These are phyloP conservation scores for Laguncularia racemosa DNA, from an alignment of 345 rosid species.

Conservation along the genomic window DNA sequence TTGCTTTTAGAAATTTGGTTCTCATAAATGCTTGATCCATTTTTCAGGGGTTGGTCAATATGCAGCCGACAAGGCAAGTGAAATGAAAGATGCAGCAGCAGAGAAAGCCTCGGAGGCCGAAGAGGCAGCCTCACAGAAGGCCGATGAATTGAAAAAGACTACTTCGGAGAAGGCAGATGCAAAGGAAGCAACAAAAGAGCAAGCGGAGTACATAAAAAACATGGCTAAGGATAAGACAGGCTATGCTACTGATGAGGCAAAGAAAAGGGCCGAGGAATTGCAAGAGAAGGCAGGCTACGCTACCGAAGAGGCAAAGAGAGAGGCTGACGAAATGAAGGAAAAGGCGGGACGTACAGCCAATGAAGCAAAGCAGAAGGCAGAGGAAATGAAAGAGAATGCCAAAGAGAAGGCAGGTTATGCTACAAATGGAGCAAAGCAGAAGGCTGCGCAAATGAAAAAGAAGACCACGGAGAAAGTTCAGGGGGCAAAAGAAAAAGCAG, in stretches of 20 bases:
- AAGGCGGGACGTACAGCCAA: slow-evolving; percentile 6
- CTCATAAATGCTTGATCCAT: not conserved
- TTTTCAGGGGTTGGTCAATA: slow-evolving; percentile 16
- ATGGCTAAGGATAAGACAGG: slow-evolving; percentile 16
- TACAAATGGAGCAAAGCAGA: slow-evolving; percentile 14
- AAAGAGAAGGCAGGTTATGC: slow-evolving; percentile 20
- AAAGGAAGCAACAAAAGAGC: slow-evolving; percentile 5
- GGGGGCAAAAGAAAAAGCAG: slow-evolving; percentile 13
- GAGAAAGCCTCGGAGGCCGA: slow-evolving; percentile 9
- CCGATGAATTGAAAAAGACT: not conserved
- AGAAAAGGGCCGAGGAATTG: slow-evolving; percentile 17
- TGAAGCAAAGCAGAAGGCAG: slow-evolving; percentile 7
- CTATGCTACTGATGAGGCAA: slow-evolving; percentile 14
- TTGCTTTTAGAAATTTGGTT: not conserved
- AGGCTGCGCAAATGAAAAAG: slow-evolving; percentile 14
- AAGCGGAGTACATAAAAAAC: slow-evolving; percentile 5
- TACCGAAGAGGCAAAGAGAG: slow-evolving; percentile 4
- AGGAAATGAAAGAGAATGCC: not conserved
- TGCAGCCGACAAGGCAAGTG: slow-evolving; percentile 16
- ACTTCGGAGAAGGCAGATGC: slow-evolving; percentile 18
- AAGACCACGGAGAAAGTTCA: slow-evolving; percentile 18
- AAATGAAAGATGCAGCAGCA: not conserved
- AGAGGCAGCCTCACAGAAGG: slow-evolving; percentile 2
- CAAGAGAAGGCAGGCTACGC: slow-evolving; percentile 16
- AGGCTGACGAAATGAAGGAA: slow-evolving; percentile 6